Conservation (phyloP, 2,329 filamentous ascomycete genomes). For the Colletotrichum australisinense region DNA sequence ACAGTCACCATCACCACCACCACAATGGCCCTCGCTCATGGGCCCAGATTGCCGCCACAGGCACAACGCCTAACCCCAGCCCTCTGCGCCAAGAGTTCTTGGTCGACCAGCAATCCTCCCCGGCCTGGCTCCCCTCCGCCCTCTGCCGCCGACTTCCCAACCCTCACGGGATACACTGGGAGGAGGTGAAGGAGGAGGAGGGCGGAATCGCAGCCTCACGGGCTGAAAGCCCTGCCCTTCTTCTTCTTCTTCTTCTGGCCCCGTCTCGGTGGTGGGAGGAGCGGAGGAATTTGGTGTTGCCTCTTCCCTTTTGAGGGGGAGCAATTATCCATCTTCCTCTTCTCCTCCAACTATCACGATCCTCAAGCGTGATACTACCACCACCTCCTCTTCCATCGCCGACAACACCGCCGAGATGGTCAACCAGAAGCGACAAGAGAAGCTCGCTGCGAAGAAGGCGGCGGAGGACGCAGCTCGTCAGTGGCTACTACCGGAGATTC, state of each 20-base stretch:
- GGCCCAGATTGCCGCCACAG: slow-evolving; percentile 12
- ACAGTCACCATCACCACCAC: background rate
- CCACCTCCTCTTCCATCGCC: background rate
- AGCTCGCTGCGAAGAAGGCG: slow-evolving; percentile 14
- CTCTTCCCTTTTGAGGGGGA: background rate
- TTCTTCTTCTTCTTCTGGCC: background rate
- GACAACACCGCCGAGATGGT: slow-evolving; percentile 2
- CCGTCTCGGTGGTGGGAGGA: background rate
- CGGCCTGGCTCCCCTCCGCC: background rate
- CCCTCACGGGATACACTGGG: background rate
- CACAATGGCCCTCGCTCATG: slow-evolving; percentile 6
- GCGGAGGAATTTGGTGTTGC: background rate
- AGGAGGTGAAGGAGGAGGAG: background rate
- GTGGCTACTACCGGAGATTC: background rate
- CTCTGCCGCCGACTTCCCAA: background rate
- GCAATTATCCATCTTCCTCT: background rate
- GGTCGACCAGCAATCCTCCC: background rate
- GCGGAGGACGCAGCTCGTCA: background rate
- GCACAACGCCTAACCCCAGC: background rate
- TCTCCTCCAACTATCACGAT: background rate
- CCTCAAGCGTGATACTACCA: background rate
- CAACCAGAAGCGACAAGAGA: background rate
- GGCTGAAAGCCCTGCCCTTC: background rate
- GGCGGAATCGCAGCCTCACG: background rate
- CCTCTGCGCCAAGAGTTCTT: background rate